Evolutionary conservation across 2,329 filamentous ascomycete species (phyloP), one percentile per base, ranked within the genome.

Genomic region (Xylaria sp.): DNA sequence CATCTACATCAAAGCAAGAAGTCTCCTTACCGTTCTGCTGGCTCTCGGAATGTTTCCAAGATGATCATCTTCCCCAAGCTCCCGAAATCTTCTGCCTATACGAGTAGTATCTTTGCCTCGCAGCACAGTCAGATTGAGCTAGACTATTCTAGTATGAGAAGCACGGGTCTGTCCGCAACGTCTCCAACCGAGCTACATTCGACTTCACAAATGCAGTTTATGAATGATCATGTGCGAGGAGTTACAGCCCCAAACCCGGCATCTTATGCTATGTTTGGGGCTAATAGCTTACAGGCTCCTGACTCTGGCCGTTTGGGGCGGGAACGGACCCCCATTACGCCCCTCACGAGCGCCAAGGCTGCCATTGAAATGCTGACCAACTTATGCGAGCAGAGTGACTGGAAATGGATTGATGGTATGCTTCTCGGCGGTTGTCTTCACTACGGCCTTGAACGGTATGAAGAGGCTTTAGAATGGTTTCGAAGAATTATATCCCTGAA

Each of bases 371-470:
- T 93, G 74, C 83, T 97, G 23, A 89, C 88, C 18, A 88, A 85
- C 70, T 81, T 97, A 7, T 97, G 93, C 76, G 89, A 92, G 74
- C 91, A 95, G 77, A 93, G 91, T 74, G 86, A 86, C 10, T 96
- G 93, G 92, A 87, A 89, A 73, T 99, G 96, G 96, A 87, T 94
- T 61, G 95, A 98, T 76, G 96, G 96, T 2, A 94, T 98, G 83
- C 84, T 98, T 45, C 84, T 98, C 7, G 93, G 92, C 45, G 96
- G 96, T 2, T 98, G 96, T 80, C 84, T 99, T 66, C 91, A 95
- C 58, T 98, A 98, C 81, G 94, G 93, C 8, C 82, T 98, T 15
- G 93, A 93, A 69, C 90, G 93, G 76, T 97, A 96, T 76, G 87
- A 92, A 69, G 91, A 93, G 70, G 91, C 92, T 18, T 79, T 92